A percentile compares a stretch with the other conserved stretches of the same genome.
phyloP scores from a whole-genome alignment of 768 basidiomycete genomes.

The Rhodosporidiobolus odoratus region DNA sequence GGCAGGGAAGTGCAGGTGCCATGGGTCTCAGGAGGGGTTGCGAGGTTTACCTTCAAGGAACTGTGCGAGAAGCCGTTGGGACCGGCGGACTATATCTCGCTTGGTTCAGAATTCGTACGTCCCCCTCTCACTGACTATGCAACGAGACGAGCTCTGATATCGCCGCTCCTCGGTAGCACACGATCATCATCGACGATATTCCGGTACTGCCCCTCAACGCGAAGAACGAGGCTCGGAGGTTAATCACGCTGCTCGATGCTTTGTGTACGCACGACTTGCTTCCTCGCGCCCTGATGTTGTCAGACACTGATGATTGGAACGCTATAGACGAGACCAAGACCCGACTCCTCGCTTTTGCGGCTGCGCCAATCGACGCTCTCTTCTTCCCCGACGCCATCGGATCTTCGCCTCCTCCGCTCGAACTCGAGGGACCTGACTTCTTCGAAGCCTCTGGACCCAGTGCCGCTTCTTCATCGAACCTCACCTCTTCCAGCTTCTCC shows the following conservation, averaged over 20 bases:
- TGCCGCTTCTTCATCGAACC: conserved; percentile 41
- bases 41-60: conserved; percentile 54
- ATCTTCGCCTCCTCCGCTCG: not conserved
- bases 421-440: not conserved
- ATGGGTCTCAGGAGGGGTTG: conserved; percentile 48
- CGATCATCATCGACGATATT: conserved; percentile 54
- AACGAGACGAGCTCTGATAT: not conserved
- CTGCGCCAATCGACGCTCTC: conserved; percentile 48
- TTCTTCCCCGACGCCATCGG: conserved; percentile 57
- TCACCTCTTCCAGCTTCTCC: conserved; percentile 46
- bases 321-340: conserved; percentile 38
- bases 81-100: conserved; percentile 58
- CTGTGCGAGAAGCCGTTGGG: conserved; percentile 56
- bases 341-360: conserved; percentile 48
- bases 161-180: conserved; percentile 43
- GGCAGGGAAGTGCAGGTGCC: conserved; percentile 53
- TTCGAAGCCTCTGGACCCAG: conserved; percentile 2
- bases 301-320: conserved; percentile 11
- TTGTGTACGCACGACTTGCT: conserved; percentile 50
- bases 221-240: conserved; percentile 59
- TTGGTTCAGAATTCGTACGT: conserved; percentile 51
- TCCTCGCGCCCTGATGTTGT: conserved; percentile 43
- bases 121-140: not conserved
- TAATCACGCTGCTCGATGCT: conserved; percentile 61
- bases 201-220: conserved; percentile 53